Base-by-base conservation (phyloP, 345 rosid species). In the Gossypium raimondii region DNA sequence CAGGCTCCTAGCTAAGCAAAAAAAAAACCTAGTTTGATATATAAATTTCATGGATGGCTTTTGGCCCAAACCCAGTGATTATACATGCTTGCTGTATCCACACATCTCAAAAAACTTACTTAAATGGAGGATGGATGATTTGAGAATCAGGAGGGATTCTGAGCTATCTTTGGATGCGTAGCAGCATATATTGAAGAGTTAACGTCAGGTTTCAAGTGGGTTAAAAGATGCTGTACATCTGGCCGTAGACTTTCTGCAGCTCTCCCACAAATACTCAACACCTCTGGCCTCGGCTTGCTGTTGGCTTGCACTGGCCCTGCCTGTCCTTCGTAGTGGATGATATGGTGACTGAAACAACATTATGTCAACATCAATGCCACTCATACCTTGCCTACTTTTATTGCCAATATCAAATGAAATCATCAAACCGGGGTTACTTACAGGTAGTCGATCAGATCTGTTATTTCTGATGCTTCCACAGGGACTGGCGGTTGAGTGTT, bases 311-410 rank as follows among this genome's bases (percentile, higher is more conserved):
- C 97, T 13, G 97, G 97, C 68, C 97, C 97, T 67, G 93, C 97
- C 72, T 93, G 95, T 52, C 95, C 99, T 85, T 93, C 98, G 22
- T 87, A 96, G 79, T 96, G 98, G 85, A 96, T 80, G 6, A 89
- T 84, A 60, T 96, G 97, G 83, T 93, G 97, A 68, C 99, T 93
- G 89, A 67, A 55, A 70, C 64, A 18, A 43, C 22, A 50, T 38
- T 9, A 18, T 9, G 34, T 69, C 47, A 2, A 63, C 7, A 27
- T 27, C 53, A 13, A 5, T 45, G 22, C 62, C 11, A 34, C 41
- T 34, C 41, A 34, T 34, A 34, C 41, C n/a, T 7, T 2, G 67
- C 53, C 50, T 62, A 27, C 17, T 48, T 64, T 41, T 5, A 3
- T 5, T 38, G 29, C 38, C 9, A 61, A 74, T 11, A 14, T 17